Evolutionary conservation across 805 yeast genomes (phyloP).

Genomic region (Pichia pseudocactophila): DNA sequence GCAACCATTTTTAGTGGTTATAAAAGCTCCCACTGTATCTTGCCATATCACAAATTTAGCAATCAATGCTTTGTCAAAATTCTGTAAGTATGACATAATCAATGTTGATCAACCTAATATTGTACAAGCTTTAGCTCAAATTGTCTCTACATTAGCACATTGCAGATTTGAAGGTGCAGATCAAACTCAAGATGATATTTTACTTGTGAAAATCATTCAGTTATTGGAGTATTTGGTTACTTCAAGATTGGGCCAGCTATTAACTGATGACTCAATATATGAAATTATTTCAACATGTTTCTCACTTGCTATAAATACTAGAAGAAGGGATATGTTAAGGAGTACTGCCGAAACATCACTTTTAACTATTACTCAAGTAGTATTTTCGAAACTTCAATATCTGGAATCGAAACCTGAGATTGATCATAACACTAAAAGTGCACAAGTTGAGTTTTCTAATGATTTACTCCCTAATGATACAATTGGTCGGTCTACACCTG

Average conservation of each 20-base stretch:
- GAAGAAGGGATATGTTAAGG: constrained; percentile 82
- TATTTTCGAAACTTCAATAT: constrained; percentile 51
- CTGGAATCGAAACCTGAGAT: constrained; percentile 32
- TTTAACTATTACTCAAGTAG: constrained; percentile 55
- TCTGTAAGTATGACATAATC: constrained; percentile 64
- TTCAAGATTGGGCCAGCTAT: constrained; percentile 53
- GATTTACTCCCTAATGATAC: constrained; percentile 46
- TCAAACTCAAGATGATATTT: constrained; percentile 86
- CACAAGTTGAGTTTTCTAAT: constrained; percentile 17
- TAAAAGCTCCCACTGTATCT: constrained; percentile 76
- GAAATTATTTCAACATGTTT: constrained; percentile 89
- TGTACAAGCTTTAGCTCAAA: constrained; percentile 50
- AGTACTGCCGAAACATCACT: constrained; percentile 82
- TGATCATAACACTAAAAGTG: constrained; percentile 25
- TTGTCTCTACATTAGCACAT: constrained; percentile 72
- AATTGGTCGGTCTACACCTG: constrained; percentile 36
- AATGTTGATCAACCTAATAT: constrained; percentile 45
- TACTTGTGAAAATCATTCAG: constrained; percentile 71
- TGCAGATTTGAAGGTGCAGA: constrained; percentile 95
- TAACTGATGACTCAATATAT: constrained; percentile 74
- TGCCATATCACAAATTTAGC: constrained; percentile 83
- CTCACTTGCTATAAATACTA: constrained; percentile 84
- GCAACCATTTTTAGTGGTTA: constrained; percentile 79
- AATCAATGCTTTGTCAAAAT: constrained; percentile 62
- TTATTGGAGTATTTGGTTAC: constrained; percentile 59